Conservation (phyloP, 352 stramenopile genomes). For the Pythium aquatile region DNA sequence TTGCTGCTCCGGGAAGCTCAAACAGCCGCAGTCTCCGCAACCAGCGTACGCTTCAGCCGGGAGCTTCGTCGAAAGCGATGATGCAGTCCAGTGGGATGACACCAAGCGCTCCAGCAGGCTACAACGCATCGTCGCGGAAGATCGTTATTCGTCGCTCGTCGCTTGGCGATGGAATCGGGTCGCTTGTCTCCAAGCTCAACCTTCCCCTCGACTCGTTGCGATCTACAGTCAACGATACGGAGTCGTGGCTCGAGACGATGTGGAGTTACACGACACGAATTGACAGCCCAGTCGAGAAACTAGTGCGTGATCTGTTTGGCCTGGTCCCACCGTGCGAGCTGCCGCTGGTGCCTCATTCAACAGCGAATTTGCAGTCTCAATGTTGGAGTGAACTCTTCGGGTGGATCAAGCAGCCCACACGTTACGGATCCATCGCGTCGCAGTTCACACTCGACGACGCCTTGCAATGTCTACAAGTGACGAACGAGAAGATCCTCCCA, state of each 20-base stretch:
- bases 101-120: not conserved
- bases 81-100: not conserved
- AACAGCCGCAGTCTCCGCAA: conserved; percentile 8
- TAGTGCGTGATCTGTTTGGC: conserved; percentile 22
- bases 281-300: conserved; percentile 10
- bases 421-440: conserved; percentile 10
- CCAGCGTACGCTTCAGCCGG: conserved; percentile 6
- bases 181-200: conserved; percentile 22
- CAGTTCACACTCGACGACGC: conserved; percentile 23
- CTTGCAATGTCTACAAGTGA: conserved; percentile 6
- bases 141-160: conserved; percentile 13
- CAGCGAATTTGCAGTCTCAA: not conserved
- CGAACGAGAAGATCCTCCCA: conserved; percentile 9
- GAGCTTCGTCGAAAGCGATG: not conserved
- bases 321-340: conserved; percentile 8
- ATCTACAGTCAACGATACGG: conserved; percentile 17
- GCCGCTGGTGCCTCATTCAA: not conserved
- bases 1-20: conserved; percentile 6
- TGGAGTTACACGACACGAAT: conserved; percentile 30
- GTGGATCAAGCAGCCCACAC: conserved; percentile 16
- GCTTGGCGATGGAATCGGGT: conserved; percentile 12
- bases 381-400: conserved; percentile 19
- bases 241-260: conserved; percentile 36
- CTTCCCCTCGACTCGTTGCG: conserved; percentile 21
- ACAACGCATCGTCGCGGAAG: conserved; percentile 6